Conservation (phyloP, 768 basidiomycete genomes). For the Dacryopinax spathularia region DNA sequence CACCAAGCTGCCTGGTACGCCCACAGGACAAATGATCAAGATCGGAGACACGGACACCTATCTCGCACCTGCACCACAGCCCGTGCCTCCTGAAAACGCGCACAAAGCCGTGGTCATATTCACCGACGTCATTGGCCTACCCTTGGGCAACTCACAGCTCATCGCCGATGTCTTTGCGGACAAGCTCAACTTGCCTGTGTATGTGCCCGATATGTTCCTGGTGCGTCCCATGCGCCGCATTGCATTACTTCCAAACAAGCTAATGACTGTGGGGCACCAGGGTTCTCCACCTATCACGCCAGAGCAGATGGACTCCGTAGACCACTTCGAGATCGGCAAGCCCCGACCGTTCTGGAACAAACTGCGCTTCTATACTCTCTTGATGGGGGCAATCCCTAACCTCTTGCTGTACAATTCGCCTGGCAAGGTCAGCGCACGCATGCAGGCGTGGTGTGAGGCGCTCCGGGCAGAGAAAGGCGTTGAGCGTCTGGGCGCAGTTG, state of each 20-base stretch:
- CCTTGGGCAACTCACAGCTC: slow-evolving; percentile 39
- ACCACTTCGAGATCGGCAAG: slow-evolving; percentile 3
- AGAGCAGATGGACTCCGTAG: neutral
- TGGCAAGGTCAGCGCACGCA: neutral
- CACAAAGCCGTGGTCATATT: slow-evolving; percentile 36
- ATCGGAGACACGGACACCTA: neutral
- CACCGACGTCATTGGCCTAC: slow-evolving; percentile 44
- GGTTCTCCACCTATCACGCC: neutral
- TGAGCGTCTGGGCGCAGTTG: neutral
- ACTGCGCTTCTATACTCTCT: slow-evolving; percentile 13
- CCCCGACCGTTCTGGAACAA: slow-evolving; percentile 13
- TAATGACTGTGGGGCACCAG: neutral
- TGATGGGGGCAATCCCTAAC: slow-evolving; percentile 14
- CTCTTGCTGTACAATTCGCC: slow-evolving; percentile 8
- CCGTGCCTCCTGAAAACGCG: slow-evolving; percentile 5
- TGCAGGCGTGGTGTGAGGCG: neutral
- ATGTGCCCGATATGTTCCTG: slow-evolving; percentile 51
- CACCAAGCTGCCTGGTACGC: neutral
- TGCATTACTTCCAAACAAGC: neutral
- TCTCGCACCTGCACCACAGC: neutral
- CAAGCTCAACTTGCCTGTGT: slow-evolving; percentile 43
- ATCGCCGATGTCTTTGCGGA: slow-evolving; percentile 42
- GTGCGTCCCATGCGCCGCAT: slow-evolving; percentile 22
- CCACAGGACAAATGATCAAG: neutral
- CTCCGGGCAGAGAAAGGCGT: neutral